Evolutionary conservation across 768 basidiomycete genomes (phyloP).

Genomic region (Boletus rubroflammeus): DNA sequence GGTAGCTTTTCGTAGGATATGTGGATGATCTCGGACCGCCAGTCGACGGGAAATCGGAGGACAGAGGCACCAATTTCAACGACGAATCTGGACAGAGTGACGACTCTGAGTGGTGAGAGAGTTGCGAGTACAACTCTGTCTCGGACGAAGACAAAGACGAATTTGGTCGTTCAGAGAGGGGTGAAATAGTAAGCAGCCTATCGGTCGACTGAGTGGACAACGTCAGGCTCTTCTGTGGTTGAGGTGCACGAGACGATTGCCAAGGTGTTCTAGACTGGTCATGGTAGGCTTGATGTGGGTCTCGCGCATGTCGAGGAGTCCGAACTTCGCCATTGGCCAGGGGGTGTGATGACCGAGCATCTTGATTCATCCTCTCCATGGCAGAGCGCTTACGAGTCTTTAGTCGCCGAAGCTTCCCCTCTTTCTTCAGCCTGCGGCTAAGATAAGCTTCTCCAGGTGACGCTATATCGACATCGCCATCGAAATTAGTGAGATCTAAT

Average conservation of each 20-base stretch:
- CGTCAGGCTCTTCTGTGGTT: not conserved
- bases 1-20: not conserved
- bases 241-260: not conserved
- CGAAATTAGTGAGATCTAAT: constrained; percentile 72
- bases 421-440: constrained; percentile 50
- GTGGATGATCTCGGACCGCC: not conserved
- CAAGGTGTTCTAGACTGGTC: not conserved
- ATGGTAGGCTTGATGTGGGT: not conserved
- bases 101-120: constrained; percentile 8
- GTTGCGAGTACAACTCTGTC: constrained; percentile 8
- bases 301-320: not conserved
- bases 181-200: constrained; percentile 17
- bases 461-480: constrained; percentile 63
- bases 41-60: constrained; percentile 1
- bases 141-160: constrained; percentile 16
- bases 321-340: not conserved
- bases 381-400: constrained; percentile 34
- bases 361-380: constrained; percentile 11
- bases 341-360: constrained; percentile 1
- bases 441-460: constrained; percentile 56
- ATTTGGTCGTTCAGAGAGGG: constrained; percentile 16
- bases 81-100: constrained; percentile 2
- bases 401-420: constrained; percentile 57
- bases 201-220: constrained; percentile 20
- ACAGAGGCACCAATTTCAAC: not conserved